Conservation (phyloP, 805 yeast genomes). For the Lachancea lanzarotensis region DNA sequence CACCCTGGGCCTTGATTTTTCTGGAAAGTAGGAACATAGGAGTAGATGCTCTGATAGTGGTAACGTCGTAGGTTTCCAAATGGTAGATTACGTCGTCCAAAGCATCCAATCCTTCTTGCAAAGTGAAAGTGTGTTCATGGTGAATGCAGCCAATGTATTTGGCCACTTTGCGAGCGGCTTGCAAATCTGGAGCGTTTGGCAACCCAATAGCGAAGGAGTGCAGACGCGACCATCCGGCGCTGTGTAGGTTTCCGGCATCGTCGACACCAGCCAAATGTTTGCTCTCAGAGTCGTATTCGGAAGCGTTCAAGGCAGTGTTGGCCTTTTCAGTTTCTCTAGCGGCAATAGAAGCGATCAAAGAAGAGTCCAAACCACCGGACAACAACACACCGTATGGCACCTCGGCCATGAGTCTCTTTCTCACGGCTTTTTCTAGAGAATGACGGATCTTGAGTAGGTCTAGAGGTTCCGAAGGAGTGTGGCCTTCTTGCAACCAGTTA, state of each 20-base stretch:
- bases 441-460: constrained; percentile 70
- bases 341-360: constrained; percentile 93
- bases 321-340: constrained; percentile 87
- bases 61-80: constrained; percentile 96
- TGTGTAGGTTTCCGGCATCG: constrained; percentile 74
- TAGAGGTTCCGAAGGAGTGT: constrained; percentile 68
- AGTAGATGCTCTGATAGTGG: constrained; percentile 97
- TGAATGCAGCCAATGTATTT: constrained; percentile 92
- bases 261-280: constrained; percentile 88
- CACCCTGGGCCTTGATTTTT: constrained; percentile 99
- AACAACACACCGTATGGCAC: constrained; percentile 97
- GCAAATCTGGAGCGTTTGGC: constrained; percentile 95
- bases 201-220: constrained; percentile 97
- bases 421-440: constrained; percentile 84
- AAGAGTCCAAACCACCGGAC: constrained; percentile 96
- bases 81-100: constrained; percentile 90
- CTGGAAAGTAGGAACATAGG: constrained; percentile 96
- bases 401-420: constrained; percentile 99
- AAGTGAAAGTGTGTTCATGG: constrained; percentile 95
- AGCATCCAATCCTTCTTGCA: constrained; percentile 95
- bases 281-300: constrained; percentile 50
- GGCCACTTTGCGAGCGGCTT: constrained; percentile 96
- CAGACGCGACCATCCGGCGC: constrained; percentile 69
- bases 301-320: constrained; percentile 36
- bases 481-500: constrained; percentile 83